Conservation (phyloP, 2,329 filamentous ascomycete genomes). For the Talaromyces sp. region DNA sequence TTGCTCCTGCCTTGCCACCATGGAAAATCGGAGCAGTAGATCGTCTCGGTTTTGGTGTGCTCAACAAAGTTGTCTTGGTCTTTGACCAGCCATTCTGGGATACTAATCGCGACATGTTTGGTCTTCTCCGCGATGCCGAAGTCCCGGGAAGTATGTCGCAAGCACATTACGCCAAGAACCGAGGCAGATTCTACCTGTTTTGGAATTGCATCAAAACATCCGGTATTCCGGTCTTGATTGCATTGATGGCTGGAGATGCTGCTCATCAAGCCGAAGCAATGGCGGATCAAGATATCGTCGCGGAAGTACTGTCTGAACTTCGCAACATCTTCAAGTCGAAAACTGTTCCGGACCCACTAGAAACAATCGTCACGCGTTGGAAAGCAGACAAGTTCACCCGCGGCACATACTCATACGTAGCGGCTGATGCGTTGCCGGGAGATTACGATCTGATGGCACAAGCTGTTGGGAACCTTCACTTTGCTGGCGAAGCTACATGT, state of each 20-base stretch:
- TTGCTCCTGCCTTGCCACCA: slow-evolving; percentile 81
- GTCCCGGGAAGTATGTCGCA: slow-evolving; percentile 69
- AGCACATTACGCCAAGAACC: slow-evolving; percentile 70
- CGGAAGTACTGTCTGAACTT: slow-evolving; percentile 76
- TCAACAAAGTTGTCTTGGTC: slow-evolving; percentile 93
- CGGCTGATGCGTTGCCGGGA: slow-evolving; percentile 72
- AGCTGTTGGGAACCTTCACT: slow-evolving; percentile 81
- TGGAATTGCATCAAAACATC: slow-evolving; percentile 92
- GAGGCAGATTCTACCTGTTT: slow-evolving; percentile 96
- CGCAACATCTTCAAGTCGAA: slow-evolving; percentile 65
- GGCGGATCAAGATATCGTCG: slow-evolving; percentile 69
- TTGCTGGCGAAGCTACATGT: slow-evolving; percentile 94
- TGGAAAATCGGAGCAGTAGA: slow-evolving; percentile 80
- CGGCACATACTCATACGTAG: slow-evolving; percentile 93
- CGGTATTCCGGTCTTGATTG: slow-evolving; percentile 81
- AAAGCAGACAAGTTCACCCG: slow-evolving; percentile 84
- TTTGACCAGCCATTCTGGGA: slow-evolving; percentile 94
- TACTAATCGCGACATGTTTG: slow-evolving; percentile 84
- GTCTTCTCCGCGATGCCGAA: slow-evolving; percentile 72
- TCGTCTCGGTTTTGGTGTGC: slow-evolving; percentile 83
- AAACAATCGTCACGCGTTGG: slow-evolving; percentile 91
- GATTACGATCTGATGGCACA: slow-evolving; percentile 93
- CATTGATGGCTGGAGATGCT: slow-evolving; percentile 92
- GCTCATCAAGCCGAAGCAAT: slow-evolving; percentile 81
- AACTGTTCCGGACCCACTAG: slow-evolving; percentile 70